Conservation (phyloP, 192 early-diverging fungal genomes). For the Phlyctochytrium planicorne region DNA sequence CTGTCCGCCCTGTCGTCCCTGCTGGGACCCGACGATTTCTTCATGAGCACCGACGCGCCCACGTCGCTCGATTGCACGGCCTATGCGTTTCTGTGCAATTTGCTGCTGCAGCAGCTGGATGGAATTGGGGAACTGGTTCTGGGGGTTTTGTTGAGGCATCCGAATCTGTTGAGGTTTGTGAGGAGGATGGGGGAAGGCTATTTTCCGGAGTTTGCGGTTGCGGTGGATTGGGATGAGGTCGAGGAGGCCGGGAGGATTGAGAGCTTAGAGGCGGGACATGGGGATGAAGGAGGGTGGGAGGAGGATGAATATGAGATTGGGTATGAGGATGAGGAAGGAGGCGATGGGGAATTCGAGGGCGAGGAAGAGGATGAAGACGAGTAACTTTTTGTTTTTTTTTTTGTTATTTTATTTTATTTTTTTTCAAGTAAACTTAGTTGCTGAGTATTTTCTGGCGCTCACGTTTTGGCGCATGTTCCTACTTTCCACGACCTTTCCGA, state of each 20-base stretch:
- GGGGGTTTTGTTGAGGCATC: not conserved
- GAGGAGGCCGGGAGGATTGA: not conserved
- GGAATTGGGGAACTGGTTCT: not conserved
- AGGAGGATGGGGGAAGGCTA: not conserved
- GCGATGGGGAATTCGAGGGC: too few species aligned
- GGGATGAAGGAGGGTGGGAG: not conserved
- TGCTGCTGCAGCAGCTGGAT: not conserved
- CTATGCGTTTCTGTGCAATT: not conserved
- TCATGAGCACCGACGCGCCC: not conserved
- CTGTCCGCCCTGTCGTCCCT: not conserved
- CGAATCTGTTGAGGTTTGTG: slow-evolving; percentile 1
- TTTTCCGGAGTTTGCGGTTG: not conserved
- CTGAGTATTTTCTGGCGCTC: too few species aligned
- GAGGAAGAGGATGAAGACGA: too few species aligned
- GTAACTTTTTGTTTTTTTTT: too few species aligned
- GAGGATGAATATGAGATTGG: not conserved
- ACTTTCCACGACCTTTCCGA: too few species aligned
- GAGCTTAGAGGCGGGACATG: not conserved
- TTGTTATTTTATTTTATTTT: too few species aligned
- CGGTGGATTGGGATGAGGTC: slow-evolving; percentile 1
- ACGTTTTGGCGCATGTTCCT: too few species aligned
- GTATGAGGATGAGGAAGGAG: not conserved
- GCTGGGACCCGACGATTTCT: slow-evolving; percentile 3
- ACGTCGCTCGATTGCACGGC: slow-evolving; percentile 2
- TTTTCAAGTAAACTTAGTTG: too few species aligned